phyloP scores from a whole-genome alignment of 805 yeast species.

The Yarrowia sp. region DNA sequence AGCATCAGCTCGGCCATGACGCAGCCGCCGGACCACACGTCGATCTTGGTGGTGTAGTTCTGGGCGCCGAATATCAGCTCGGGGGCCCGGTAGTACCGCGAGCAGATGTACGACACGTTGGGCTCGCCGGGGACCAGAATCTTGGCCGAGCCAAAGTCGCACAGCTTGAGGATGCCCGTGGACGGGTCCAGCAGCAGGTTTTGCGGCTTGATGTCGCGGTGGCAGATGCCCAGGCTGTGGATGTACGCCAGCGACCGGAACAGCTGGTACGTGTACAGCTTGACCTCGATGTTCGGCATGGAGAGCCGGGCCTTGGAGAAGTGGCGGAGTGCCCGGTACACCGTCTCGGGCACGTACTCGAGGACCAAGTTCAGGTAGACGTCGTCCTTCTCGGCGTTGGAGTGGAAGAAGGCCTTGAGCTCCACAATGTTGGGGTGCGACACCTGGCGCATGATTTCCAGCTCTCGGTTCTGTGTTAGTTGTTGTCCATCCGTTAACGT shows the following conservation, averaged over 20 bases:
- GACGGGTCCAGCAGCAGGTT: conserved; percentile 83
- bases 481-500: no score
- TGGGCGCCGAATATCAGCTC: conserved; percentile 97
- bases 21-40: conserved; percentile 90
- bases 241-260: conserved; percentile 74
- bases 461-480: conserved; percentile 75
- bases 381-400: conserved; percentile 71
- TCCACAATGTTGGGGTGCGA: conserved; percentile 86
- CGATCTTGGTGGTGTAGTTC: conserved; percentile 93
- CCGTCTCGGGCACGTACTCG: conserved; percentile 94
- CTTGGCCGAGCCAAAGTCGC: conserved; percentile 97
- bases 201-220: conserved; percentile 90
- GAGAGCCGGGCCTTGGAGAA: conserved; percentile 52
- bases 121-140: conserved; percentile 86
- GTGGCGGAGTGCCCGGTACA: conserved; percentile 85
- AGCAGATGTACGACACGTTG: conserved; percentile 93
- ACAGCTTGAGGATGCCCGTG: conserved; percentile 79
- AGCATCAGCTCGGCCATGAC: conserved; percentile 95
- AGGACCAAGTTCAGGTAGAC: conserved; percentile 84
- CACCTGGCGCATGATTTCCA: conserved; percentile 90
- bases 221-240: conserved; percentile 72
- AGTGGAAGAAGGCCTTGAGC: conserved; percentile 80
- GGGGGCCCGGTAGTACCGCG: conserved; percentile 95
- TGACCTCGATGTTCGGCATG: conserved; percentile 89
- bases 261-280: conserved; percentile 81